Conservation (phyloP, 2,329 filamentous ascomycete genomes). For the Xylaria sp. region DNA sequence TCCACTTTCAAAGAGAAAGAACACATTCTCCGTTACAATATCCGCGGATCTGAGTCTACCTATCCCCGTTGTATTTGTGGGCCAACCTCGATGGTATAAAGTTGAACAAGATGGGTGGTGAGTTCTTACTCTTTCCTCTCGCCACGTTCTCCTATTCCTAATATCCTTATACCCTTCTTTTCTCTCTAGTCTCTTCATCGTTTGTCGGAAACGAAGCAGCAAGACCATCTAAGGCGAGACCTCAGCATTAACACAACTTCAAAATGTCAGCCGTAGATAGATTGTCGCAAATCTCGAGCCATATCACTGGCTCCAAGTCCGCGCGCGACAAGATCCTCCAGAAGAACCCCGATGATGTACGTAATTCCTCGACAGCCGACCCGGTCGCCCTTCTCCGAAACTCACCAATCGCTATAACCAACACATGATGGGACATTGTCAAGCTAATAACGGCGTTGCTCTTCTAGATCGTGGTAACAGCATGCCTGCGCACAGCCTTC, state of each 20-base stretch:
- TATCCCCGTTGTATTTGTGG: slow-evolving; percentile 21
- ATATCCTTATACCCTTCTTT: not conserved
- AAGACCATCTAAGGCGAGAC: not conserved
- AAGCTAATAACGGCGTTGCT: slow-evolving; percentile 8
- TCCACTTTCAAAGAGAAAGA: not conserved
- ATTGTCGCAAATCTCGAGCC: slow-evolving; percentile 65
- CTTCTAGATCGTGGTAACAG: slow-evolving; percentile 81
- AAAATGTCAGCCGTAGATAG: slow-evolving; percentile 57
- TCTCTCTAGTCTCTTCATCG: not conserved
- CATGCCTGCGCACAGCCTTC: slow-evolving; percentile 87
- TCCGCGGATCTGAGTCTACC: slow-evolving; percentile 15
- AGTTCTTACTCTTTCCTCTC: slow-evolving; percentile 22
- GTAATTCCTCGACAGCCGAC: not conserved
- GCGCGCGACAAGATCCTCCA: slow-evolving; percentile 63
- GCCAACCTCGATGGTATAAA: slow-evolving; percentile 13
- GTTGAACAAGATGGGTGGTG: slow-evolving; percentile 39
- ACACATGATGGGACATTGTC: not conserved
- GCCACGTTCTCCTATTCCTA: not conserved
- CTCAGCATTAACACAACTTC: slow-evolving; percentile 13
- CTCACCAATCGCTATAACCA: not conserved
- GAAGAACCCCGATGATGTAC: slow-evolving; percentile 71
- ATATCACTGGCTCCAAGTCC: slow-evolving; percentile 57
- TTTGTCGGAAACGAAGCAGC: not conserved
- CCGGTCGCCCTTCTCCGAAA: not conserved
- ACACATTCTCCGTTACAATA: not conserved